Evolutionary conservation across 2,329 filamentous ascomycete genomes (phyloP), one percentile per base, ranked within the genome.

Genomic region (Grosmannia penicillata): DNA sequence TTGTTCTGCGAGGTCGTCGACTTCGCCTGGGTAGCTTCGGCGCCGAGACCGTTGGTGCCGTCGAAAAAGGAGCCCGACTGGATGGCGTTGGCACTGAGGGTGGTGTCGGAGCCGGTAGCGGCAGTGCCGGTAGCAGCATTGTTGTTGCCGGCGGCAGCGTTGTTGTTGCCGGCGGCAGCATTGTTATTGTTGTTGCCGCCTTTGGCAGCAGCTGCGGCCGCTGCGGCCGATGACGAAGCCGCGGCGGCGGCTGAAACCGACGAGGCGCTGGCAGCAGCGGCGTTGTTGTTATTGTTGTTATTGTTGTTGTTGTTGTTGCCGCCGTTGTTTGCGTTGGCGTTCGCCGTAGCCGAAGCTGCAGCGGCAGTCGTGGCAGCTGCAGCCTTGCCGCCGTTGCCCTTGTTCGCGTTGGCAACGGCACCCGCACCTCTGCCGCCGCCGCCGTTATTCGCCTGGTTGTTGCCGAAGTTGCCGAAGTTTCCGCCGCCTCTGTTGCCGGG

Each of bases 121-220:
- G 50, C 51, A 6, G 48, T 41, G 43, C 70, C 65, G 25, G 73
- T 73, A 15, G 58, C 70, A 52, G 34, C 29, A 11, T 39, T 41
- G 18, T 37, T 40, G 21, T 43, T 42, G 38, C 45, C 46, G 30
- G 37, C 41, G 17, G 31, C 35, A 24, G 29, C 35, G 21, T 29
- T 33, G n/a, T 35, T 33, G 24, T 38, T 38, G 14, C 32, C 25
- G 29, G 36, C 38, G 33, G 36, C 39, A 32, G 33, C 40, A 8
- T 28, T 28, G 26, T 33, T 40, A 29, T 39, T 43, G 11, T 17
- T 33, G 6, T 26, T 33, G 21, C 11, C 19, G 18, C 17, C 38
- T 33, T 45, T 45, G 33, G 36, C 40, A 15, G 26, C 22, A 19
- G 19, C 27, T 17, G 19, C 32, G 17, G 31, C 15, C 23, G 7